Evolutionary conservation across 768 basidiomycete species (phyloP).

Genomic region (Tulasnella sp.): DNA sequence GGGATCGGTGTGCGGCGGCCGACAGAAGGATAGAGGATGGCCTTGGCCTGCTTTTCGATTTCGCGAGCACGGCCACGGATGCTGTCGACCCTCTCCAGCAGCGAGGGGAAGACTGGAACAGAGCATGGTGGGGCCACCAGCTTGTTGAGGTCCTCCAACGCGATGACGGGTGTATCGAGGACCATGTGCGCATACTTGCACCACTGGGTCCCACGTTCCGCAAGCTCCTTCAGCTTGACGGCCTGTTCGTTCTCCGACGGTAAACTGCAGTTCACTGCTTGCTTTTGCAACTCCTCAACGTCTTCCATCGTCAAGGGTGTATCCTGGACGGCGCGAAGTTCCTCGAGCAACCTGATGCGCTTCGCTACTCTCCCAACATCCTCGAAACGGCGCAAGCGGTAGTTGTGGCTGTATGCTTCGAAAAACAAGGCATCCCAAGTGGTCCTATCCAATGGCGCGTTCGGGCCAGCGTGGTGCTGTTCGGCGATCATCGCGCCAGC

Average conservation of each 20-base stretch:
- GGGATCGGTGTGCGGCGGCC: constrained; percentile 54
- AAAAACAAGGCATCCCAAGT: constrained; percentile 69
- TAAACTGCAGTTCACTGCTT: constrained; percentile 66
- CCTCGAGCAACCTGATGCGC: constrained; percentile 68
- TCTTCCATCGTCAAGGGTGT: constrained; percentile 66
- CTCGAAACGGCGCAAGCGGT: constrained; percentile 73
- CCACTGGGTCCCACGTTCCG: constrained; percentile 71
- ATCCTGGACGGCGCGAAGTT: constrained; percentile 72
- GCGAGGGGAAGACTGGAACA: constrained; percentile 64
- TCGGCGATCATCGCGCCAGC: constrained; percentile 16
- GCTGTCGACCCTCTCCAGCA: constrained; percentile 61
- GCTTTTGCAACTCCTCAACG: constrained; percentile 64
- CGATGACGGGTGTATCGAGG: constrained; percentile 65
- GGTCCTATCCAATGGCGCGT: constrained; percentile 47
- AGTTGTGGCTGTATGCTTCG: constrained; percentile 70
- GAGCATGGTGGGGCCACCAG: constrained; percentile 60
- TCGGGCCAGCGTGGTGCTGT: constrained; percentile 44
- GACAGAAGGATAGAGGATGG: constrained; percentile 60
- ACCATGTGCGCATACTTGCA: constrained; percentile 62
- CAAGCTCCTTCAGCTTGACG: constrained; percentile 57
- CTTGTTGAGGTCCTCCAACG: constrained; percentile 70
- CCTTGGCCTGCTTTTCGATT: constrained; percentile 70
- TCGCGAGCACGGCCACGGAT: constrained; percentile 68
- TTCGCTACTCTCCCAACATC: constrained; percentile 78
- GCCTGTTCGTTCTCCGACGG: constrained; percentile 61